phyloP scores from a whole-genome alignment of 768 basidiomycete genomes.

The Mycena venus region DNA sequence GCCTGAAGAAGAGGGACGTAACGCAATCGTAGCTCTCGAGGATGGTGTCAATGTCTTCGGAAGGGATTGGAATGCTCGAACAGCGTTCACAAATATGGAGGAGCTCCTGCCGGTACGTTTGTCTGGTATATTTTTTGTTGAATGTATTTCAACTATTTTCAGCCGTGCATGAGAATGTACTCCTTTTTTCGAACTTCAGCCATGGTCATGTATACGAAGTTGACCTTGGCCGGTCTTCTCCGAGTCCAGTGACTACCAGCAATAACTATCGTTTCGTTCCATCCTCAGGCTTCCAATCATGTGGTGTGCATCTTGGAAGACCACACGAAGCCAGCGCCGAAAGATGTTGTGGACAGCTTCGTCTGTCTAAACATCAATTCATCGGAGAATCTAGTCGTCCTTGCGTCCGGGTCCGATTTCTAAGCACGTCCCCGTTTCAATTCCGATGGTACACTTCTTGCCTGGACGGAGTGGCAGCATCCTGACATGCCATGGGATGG shows the following conservation, averaged over 20 bases:
- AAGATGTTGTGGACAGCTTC: slow-evolving; percentile 58
- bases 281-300: slow-evolving; percentile 56
- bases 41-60: slow-evolving; percentile 57
- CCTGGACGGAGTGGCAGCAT: slow-evolving; percentile 16
- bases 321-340: slow-evolving; percentile 59
- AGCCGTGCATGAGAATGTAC: slow-evolving; percentile 52
- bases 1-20: slow-evolving; percentile 45
- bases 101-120: slow-evolving; percentile 53
- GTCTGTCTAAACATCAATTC: slow-evolving; percentile 48
- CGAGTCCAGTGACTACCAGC: slow-evolving; percentile 38
- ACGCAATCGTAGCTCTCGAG: slow-evolving; percentile 58
- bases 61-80: slow-evolving; percentile 60
- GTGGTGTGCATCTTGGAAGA: slow-evolving; percentile 67
- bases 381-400: neutral
- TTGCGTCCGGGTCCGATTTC: slow-evolving; percentile 20
- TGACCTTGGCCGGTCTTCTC: slow-evolving; percentile 26
- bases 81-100: slow-evolving; percentile 72
- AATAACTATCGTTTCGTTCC: slow-evolving; percentile 58
- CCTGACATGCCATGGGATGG: slow-evolving; percentile 30
- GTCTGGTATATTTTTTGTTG: neutral
- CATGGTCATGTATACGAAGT: slow-evolving; percentile 60
- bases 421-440: slow-evolving; percentile 12
- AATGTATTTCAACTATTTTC: neutral
- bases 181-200: slow-evolving; percentile 62
- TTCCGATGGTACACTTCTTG: slow-evolving; percentile 9